A percentile compares a stretch with the other conserved stretches of the same genome.
phyloP scores from a whole-genome alignment of 352 stramenopile species.

The Phytophthora cryptogea region DNA sequence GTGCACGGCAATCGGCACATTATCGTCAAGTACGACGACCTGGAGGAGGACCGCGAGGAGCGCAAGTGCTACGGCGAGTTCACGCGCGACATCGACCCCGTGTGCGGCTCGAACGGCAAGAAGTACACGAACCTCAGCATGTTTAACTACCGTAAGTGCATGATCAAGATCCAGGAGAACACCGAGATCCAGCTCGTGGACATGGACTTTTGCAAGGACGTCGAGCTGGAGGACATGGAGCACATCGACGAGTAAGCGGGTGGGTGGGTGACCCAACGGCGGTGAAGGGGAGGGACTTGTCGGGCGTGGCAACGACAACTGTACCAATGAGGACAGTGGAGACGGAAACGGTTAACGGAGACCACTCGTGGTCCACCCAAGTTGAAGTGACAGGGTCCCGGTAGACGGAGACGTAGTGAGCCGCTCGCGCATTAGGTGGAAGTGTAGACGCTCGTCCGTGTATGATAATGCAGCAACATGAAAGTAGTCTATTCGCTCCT shows the following conservation, averaged over 20 bases:
- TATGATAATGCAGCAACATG: conserved; percentile 38
- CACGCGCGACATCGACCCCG: conserved; percentile 49
- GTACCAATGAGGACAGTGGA: neutral
- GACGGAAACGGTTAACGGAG: conserved; percentile 2
- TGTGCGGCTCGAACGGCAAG: conserved; percentile 63
- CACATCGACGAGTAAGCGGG: conserved; percentile 23
- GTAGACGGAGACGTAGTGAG: conserved; percentile 18
- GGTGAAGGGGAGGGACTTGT: conserved; percentile 19
- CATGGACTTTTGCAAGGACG: conserved; percentile 51
- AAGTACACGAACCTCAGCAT: conserved; percentile 60
- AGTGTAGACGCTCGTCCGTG: conserved; percentile 25
- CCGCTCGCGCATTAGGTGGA: conserved; percentile 24
- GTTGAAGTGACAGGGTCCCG: conserved; percentile 19
- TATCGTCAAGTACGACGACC: conserved; percentile 21
- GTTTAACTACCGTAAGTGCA: conserved; percentile 61
- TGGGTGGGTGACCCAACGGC: neutral
- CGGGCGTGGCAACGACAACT: neutral
- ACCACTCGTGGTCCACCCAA: conserved; percentile 7
- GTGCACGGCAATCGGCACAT: conserved; percentile 39
- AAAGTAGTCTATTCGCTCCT: conserved; percentile 31
- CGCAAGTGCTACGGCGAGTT: conserved; percentile 47
- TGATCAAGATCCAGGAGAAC: conserved; percentile 35
- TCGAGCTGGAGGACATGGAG: conserved; percentile 38
- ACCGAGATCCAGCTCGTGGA: conserved; percentile 39
- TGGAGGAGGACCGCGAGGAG: conserved; percentile 30